These are phyloP conservation scores for Cucurbita argyrosperma DNA, from an alignment of 306 rosid genomes.

Conservation along the genomic window DNA sequence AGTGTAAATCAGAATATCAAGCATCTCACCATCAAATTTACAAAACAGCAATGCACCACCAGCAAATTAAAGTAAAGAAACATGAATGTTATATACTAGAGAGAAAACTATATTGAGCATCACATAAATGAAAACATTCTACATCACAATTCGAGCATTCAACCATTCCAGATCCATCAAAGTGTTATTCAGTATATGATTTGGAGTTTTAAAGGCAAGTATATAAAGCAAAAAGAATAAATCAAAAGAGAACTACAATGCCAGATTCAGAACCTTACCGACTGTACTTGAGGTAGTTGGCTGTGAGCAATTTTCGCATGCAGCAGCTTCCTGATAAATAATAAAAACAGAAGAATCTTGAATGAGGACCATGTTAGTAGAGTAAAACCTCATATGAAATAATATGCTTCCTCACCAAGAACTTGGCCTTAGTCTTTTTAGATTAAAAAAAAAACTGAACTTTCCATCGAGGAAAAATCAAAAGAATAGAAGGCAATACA, in stretches of 20 bases:
- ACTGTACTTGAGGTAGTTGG: conserved; percentile 19
- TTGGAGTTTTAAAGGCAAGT: background rate
- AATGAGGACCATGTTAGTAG: background rate
- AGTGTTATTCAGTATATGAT: background rate
- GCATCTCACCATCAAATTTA: too few relatives aligned
- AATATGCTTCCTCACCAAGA: background rate
- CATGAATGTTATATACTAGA: background rate
- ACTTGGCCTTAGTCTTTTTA: background rate
- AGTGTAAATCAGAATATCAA: too few relatives aligned
- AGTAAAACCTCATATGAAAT: background rate
- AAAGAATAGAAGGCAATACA: too few relatives aligned
- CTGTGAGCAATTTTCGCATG: conserved; percentile 18
- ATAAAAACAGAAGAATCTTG: conserved; percentile 1
- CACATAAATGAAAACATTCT: background rate
- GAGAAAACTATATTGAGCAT: background rate
- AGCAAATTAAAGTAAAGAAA: too few relatives aligned
- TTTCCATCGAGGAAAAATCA: too few relatives aligned
- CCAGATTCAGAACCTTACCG: conserved; percentile 30
- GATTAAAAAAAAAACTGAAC: too few relatives aligned
- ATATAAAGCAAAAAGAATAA: background rate
- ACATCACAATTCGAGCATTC: background rate
- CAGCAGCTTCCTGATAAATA: conserved; percentile 41
- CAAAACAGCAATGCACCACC: too few relatives aligned
- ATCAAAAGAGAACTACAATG: background rate
- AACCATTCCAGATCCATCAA: background rate